Evolutionary conservation across 164 flowering plant genomes (phyloP).

Genomic region (Tinospora cordifolia): DNA sequence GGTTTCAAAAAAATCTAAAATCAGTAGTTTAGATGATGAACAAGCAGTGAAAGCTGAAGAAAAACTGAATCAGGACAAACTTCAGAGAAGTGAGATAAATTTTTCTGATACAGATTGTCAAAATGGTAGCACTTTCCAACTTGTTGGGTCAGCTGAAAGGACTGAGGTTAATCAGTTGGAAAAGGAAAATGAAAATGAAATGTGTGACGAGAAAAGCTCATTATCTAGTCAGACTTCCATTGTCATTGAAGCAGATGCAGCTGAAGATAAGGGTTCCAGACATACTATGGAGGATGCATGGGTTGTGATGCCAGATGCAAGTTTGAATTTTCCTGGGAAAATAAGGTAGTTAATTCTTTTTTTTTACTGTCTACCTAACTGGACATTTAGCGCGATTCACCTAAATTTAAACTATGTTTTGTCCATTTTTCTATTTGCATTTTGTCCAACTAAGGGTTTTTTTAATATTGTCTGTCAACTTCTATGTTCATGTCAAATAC

Average conservation of each 20-base stretch:
- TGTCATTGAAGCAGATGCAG: constrained; percentile 59
- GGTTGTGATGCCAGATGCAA: constrained; percentile 59
- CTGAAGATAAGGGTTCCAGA: constrained; percentile 88
- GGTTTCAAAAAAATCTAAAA: constrained; percentile 20
- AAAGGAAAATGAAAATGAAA: constrained; percentile 6
- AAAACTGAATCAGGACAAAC: background rate
- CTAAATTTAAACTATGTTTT: background rate
- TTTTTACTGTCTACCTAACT: background rate
- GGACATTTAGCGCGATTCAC: background rate
- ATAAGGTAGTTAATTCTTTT: constrained; percentile 39
- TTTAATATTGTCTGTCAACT: background rate
- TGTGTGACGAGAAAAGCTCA: constrained; percentile 2
- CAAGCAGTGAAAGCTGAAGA: constrained; percentile 12
- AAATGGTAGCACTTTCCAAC: background rate
- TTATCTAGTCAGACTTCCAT: background rate
- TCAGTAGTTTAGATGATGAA: constrained; percentile 6
- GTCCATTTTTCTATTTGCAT: background rate
- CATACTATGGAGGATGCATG: constrained; percentile 86
- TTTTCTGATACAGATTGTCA: constrained; percentile 3
- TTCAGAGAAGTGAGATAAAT: constrained; percentile 1
- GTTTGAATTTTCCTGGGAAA: constrained; percentile 39
- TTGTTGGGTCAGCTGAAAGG: background rate
- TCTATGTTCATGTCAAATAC: too few species aligned
- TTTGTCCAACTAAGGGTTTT: background rate
- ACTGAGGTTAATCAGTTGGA: constrained; percentile 6